These are phyloP conservation scores for Westerdykella ornata DNA, from an alignment of 2,329 filamentous ascomycete genomes.

Conservation along the genomic window DNA sequence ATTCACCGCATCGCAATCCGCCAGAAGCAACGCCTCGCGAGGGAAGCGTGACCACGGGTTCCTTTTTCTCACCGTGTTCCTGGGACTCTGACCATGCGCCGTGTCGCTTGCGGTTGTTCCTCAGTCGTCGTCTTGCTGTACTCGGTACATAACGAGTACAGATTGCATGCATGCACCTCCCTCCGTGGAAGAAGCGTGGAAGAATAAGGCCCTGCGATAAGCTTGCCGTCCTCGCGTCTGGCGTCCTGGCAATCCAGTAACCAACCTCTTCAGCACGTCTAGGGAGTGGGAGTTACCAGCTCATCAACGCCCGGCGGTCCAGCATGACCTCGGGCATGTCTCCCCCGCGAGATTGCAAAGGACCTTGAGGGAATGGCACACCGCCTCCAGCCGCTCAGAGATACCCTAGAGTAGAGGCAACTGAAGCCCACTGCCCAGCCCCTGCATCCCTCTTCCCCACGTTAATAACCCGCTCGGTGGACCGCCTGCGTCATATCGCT, in stretches of 20 bases:
- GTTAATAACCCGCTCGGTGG: neutral
- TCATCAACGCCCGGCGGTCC: neutral
- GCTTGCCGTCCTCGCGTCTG: no score
- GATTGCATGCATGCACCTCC: neutral
- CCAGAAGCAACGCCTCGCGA: neutral
- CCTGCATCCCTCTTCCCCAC: neutral
- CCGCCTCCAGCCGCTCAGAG: neutral
- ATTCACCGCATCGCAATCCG: neutral
- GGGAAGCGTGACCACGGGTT: neutral
- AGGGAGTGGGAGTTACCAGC: no score
- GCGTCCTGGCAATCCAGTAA: neutral
- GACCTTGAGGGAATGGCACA: neutral
- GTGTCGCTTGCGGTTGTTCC: no score
- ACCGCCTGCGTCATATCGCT: neutral
- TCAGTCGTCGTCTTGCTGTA: no score
- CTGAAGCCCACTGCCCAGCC: neutral
- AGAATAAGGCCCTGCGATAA: no score
- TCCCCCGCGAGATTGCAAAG: neutral
- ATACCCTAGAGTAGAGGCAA: no score
- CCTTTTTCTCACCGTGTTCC: neutral
- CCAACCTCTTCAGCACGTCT: neutral
- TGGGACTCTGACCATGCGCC: no score
- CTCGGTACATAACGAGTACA: neutral
- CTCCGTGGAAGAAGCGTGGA: no score
- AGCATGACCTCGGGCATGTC: neutral